Evolutionary conservation across 768 basidiomycete genomes (phyloP), one percentile per base, ranked within the genome.

Genomic region (Brasilioporus rufonigricans): DNA sequence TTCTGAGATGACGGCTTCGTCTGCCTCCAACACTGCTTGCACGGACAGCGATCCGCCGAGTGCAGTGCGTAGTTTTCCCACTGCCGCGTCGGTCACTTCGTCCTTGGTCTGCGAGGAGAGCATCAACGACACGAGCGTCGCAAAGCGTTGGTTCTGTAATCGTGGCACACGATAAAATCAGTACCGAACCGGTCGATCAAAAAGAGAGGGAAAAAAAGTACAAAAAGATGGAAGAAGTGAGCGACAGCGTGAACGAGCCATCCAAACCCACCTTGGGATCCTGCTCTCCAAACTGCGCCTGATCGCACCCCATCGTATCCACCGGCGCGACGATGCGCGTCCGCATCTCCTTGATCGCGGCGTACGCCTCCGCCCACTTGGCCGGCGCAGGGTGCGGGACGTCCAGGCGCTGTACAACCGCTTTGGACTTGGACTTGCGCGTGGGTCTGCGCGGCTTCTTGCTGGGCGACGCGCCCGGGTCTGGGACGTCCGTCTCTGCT

Each of bases 81-180:
- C 82, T 0, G 95, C 95, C 0, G 86, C 82, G 52, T 89, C 83
- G 0, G 89, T 93, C 18, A 93, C 87, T 62, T 91, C 85, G 66
- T 96, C 94, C 64, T 95, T 98, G 5, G 96, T 98, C 68, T 98
- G 96, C 2, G 93, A 93, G 11, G 91, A 93, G 2, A 98, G 80
- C 93, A 98, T 97, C 43, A 99, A 77, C 4, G 94, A 92, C 8
- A 99, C 82, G 21, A 99, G 83, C 5, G 88, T 91, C 10, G 90
- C 80, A 56, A 92, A 89, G 3, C 95, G 86, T 47, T 82, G 80
- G 52, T 85, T 92, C 92, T 54, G 0, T 16, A n/a, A n/a, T n/a
- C n/a, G n/a, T n/a, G 21, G 3, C 11, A 26, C 29, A 31, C 6
- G 12, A 23, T 5, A 12, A 21, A 27, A 33, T 32, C n/a, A 44